Evolutionary conservation across 768 basidiomycete species (phyloP).

Genomic region (Collybia mongolica): DNA sequence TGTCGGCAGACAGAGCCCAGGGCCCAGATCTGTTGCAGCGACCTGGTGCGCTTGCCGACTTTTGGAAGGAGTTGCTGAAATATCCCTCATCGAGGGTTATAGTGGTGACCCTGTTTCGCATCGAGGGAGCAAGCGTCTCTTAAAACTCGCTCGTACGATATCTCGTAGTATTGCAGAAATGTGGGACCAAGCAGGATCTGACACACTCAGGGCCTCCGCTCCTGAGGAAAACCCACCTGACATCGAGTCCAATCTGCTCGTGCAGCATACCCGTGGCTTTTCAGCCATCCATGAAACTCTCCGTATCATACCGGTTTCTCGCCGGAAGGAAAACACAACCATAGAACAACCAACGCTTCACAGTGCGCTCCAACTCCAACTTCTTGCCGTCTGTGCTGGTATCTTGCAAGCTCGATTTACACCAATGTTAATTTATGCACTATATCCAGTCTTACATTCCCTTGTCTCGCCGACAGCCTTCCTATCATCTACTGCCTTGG

Average conservation of each 20-base stretch:
- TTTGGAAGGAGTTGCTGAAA: conserved; percentile 65
- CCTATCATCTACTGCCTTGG: conserved; percentile 73
- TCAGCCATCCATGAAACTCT: conserved; percentile 58
- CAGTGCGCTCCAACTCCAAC: conserved; percentile 65
- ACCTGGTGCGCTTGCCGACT: conserved; percentile 83
- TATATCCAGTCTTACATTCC: conserved; percentile 88
- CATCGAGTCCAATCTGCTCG: conserved; percentile 36
- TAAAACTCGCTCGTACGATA: conserved; percentile 64
- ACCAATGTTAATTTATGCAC: conserved; percentile 67
- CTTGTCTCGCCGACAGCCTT: conserved; percentile 70
- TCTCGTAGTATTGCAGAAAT: conserved; percentile 65
- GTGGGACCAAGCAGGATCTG: conserved; percentile 54
- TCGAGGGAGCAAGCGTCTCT: conserved; percentile 47
- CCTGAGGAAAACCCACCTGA: conserved; percentile 15
- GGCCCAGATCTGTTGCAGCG: conserved; percentile 57
- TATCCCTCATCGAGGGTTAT: conserved; percentile 38
- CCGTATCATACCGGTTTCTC: conserved; percentile 40
- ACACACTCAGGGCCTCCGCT: conserved; percentile 10
- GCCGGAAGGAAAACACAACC: conserved; percentile 21
- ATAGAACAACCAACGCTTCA: conserved; percentile 64
- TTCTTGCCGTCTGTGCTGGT: conserved; percentile 69
- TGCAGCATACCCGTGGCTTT: conserved; percentile 70
- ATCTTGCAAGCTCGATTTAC: conserved; percentile 73
- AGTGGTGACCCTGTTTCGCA: conserved; percentile 20
- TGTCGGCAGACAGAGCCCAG: conserved; percentile 44